Evolutionary conservation across 1,284 basidiomycete species (phyloP), one percentile per base, ranked within the genome.

Genomic region (Cryptococcus hybrid): DNA sequence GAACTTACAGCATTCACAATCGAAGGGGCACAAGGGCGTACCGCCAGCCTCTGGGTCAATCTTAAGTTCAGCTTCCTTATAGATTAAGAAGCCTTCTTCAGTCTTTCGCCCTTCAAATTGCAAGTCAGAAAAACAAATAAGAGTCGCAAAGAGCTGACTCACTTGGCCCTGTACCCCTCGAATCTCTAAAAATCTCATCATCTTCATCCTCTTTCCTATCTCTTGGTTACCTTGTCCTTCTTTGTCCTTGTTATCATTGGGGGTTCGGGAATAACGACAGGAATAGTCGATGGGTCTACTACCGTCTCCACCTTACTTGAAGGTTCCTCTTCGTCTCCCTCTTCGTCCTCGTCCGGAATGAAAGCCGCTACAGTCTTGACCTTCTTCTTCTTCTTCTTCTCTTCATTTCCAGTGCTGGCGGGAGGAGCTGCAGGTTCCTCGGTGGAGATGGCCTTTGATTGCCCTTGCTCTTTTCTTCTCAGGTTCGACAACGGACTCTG

Each of bases 61-160:
- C 11, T 86, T 84, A 9, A 94, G 83, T 66, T 93, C 91, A 64
- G 87, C 88, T 74, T 92, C 91, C 73, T 91, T 92, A 77, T 87
- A 94, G 40, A 94, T 85, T 38, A 80, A 74, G 80, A 84, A 93
- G 0, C 91, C 92, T 74, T 94, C 91, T 59, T 88, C 88, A 0
- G 91, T 94, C 75, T 82, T 87, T 42, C 84, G 84, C 58, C 89
- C 91, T 92, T 70, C 52, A 34, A n/a, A 43, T 37, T 24, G 7
- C 12, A 30, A 5, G 56, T 43, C 15, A 38, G 44, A 55, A 30
- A 34, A 37, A 24, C 24, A 24, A 24, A 24, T 24, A 24, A 24
- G 24, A 24, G 24, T 24, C 24, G 24, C 24, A 24, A 24, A 24
- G 24, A 24, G 24, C 24, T 24, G 9, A 84, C 88, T 68, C 71